A percentile compares a stretch with the other conserved stretches of the same genome.
These are phyloP conservation scores for Cynara cardunculus DNA, from an alignment of 129 eudicot species.

Conservation along the genomic window DNA sequence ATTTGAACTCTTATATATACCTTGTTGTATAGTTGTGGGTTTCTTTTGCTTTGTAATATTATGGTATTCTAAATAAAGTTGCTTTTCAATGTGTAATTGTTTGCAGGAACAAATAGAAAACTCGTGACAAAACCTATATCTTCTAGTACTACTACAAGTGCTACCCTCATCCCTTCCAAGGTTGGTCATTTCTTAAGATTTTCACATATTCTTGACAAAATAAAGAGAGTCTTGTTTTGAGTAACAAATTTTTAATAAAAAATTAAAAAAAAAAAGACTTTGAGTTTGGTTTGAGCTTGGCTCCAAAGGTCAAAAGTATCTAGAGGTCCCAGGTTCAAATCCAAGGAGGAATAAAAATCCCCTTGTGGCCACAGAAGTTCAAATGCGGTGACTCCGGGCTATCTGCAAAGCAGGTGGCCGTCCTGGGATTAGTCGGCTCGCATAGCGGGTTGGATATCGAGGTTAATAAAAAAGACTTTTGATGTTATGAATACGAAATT, in stretches of 20 bases:
- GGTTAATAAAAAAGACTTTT: no score
- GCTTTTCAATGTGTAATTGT: conserved; percentile 6
- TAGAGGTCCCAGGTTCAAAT: no score
- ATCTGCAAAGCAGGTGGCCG: no score
- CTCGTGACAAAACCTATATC: conserved; percentile 24
- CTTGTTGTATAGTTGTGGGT: not conserved
- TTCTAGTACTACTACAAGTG: conserved; percentile 20
- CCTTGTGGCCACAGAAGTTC: no score
- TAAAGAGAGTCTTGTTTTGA: not conserved
- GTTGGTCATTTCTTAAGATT: conserved; percentile 19
- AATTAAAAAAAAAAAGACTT: no score
- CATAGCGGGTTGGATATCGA: no score
- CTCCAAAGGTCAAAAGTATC: no score
- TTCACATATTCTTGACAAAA: not conserved
- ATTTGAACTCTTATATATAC: not conserved
- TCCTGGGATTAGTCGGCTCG: no score
- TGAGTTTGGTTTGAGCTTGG: no score
- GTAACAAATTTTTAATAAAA: not conserved
- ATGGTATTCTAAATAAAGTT: not conserved
- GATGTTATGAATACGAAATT: not conserved
- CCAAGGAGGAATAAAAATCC: no score
- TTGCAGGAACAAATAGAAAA: conserved; percentile 63
- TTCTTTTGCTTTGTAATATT: not conserved
- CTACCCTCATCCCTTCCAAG: conserved; percentile 28
- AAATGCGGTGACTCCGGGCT: no score